A percentile compares a stretch with the other conserved stretches of the same genome.
These are phyloP conservation scores for Magnusiomyces tetraspermus DNA, from an alignment of 1,139 yeast genomes.

Conservation along the genomic window DNA sequence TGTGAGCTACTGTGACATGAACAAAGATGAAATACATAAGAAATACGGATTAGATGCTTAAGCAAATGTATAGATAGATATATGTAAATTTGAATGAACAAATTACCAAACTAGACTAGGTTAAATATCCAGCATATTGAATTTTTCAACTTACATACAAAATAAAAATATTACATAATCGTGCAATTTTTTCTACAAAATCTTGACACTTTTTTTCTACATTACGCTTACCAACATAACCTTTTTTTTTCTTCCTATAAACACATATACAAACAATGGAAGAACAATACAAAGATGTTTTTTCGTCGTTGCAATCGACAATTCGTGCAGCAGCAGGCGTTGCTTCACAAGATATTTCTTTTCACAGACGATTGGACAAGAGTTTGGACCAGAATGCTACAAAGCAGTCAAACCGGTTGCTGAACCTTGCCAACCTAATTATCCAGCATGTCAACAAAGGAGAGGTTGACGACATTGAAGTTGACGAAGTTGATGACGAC, in stretches of 20 bases:
- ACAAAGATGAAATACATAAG: not conserved
- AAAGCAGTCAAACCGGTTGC: conserved; percentile 38
- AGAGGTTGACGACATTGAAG: conserved; percentile 21
- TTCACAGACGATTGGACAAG: conserved; percentile 60
- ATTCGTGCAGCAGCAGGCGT: conserved; percentile 65
- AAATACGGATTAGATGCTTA: not conserved
- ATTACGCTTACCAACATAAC: not conserved
- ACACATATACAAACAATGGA: conserved; percentile 12
- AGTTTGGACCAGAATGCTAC: conserved; percentile 39
- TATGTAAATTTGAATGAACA: not conserved
- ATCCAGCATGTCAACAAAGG: conserved; percentile 38
- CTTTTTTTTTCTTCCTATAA: not conserved
- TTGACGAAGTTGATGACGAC: conserved; percentile 36
- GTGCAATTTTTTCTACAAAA: not conserved
- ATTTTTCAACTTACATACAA: not conserved
- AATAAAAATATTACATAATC: not conserved
- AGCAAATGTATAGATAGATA: not conserved
- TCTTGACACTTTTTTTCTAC: not conserved
- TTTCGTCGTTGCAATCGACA: conserved; percentile 29
- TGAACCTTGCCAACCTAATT: conserved; percentile 47
- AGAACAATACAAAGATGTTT: conserved; percentile 19
- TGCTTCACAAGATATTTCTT: conserved; percentile 72
- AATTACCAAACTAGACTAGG: not conserved
- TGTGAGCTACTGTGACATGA: not conserved
- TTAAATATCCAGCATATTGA: too few species aligned